These are phyloP conservation scores for Phoenix dactylifera DNA, from an alignment of 176 grass and related monocot genomes.

Conservation along the genomic window DNA sequence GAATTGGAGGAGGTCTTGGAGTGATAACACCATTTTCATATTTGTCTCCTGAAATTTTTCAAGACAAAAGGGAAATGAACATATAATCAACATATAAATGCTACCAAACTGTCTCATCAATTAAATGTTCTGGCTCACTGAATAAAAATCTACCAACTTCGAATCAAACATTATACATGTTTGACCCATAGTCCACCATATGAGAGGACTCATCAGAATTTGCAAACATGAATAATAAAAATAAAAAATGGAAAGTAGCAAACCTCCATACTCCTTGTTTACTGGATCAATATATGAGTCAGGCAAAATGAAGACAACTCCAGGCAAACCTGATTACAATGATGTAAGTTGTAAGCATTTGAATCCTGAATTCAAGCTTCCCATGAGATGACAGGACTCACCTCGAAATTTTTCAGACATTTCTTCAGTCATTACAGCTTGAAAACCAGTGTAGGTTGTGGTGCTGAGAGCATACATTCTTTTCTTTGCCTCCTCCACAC, in stretches of 20 bases:
- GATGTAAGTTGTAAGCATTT: constrained; percentile 12
- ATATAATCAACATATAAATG: neutral
- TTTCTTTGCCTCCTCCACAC: constrained; percentile 85
- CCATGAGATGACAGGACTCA: constrained; percentile 10
- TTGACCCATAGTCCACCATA: too few species aligned
- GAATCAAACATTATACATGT: neutral
- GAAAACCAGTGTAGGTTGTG: constrained; percentile 87
- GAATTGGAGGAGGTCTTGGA: constrained; percentile 60
- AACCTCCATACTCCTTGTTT: constrained; percentile 96
- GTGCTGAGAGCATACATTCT: constrained; percentile 88
- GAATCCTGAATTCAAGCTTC: neutral
- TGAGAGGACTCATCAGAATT: neutral
- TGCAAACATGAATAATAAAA: neutral
- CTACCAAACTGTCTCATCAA: neutral
- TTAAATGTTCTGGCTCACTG: neutral
- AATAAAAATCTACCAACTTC: neutral
- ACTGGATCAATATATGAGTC: constrained; percentile 93
- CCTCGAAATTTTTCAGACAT: constrained; percentile 90
- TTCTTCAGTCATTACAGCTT: constrained; percentile 85
- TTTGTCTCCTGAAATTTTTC: constrained; percentile 62
- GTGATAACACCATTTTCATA: constrained; percentile 88
- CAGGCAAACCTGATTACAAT: constrained; percentile 65
- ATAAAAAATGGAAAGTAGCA: constrained; percentile 12
- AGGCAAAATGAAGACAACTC: constrained; percentile 90
- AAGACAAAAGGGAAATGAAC: neutral